These are phyloP conservation scores for Porogramme epimiltina DNA, from an alignment of 1,284 basidiomycete genomes.

Conservation along the genomic window DNA sequence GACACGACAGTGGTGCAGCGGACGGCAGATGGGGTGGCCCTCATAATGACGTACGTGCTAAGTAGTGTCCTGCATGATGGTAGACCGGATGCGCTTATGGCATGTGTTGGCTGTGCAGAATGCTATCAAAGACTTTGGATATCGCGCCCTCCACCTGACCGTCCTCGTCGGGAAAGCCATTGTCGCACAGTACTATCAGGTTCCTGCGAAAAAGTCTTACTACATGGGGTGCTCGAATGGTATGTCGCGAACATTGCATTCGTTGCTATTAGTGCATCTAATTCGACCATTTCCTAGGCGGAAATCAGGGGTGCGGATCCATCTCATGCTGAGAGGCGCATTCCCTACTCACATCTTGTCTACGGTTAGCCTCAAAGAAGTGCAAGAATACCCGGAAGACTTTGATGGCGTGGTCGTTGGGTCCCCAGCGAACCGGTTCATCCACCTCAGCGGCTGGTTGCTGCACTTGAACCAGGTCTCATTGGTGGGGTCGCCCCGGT, in stretches of 20 bases:
- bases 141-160: conserved; percentile 25
- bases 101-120: conserved; percentile 11
- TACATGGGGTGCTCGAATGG: conserved; percentile 30
- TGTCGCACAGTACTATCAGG: conserved; percentile 22
- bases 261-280: too few species aligned
- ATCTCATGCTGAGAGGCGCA: too few species aligned
- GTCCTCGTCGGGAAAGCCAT: conserved; percentile 25
- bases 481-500: conserved; percentile 7
- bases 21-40: conserved; percentile 21
- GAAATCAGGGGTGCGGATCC: conserved; percentile 22
- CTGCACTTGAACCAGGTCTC: conserved; percentile 14
- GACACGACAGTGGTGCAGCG: conserved; percentile 11
- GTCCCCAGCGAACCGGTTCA: conserved; percentile 20
- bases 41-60: conserved; percentile 21
- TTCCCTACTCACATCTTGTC: too few species aligned
- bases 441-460: conserved; percentile 17
- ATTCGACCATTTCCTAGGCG: too few species aligned
- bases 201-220: conserved; percentile 19
- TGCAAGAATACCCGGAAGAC: conserved; percentile 23
- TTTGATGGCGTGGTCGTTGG: conserved; percentile 25
- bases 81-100: neutral
- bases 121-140: conserved; percentile 25
- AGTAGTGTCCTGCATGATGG: neutral
- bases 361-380: conserved; percentile 19
- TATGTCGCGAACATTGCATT: too few species aligned